These are phyloP conservation scores for Chaetomium sp. DNA, from an alignment of 2,329 filamentous ascomycete species.

Conservation along the genomic window DNA sequence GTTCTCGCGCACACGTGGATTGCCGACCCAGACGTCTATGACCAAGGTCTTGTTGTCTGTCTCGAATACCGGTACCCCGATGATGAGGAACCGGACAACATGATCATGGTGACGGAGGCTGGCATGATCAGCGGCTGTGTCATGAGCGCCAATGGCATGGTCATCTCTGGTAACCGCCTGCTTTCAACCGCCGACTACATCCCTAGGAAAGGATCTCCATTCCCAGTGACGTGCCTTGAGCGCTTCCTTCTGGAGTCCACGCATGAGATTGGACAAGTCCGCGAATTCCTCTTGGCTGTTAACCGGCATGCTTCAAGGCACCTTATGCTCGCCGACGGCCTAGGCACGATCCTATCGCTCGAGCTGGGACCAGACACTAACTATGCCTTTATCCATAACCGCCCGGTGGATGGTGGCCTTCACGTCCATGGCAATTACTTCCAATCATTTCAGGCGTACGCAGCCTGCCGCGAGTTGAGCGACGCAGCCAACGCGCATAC, in stretches of 20 bases:
- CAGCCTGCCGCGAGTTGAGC: slow-evolving; percentile 13
- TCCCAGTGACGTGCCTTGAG: slow-evolving; percentile 19
- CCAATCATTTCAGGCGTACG: slow-evolving; percentile 16
- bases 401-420: slow-evolving; percentile 15
- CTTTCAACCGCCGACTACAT: slow-evolving; percentile 23
- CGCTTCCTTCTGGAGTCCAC: slow-evolving; percentile 23
- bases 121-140: slow-evolving; percentile 26
- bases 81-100: slow-evolving; percentile 16
- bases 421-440: slow-evolving; percentile 29
- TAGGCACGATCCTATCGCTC: slow-evolving; percentile 22
- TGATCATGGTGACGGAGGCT: slow-evolving; percentile 27
- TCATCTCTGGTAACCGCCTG: slow-evolving; percentile 26
- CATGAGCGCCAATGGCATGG: slow-evolving; percentile 27
- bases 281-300: slow-evolving; percentile 9
- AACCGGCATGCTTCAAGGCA: slow-evolving; percentile 26
- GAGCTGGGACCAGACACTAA: slow-evolving; percentile 23
- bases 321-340: slow-evolving; percentile 18
- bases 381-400: slow-evolving; percentile 14
- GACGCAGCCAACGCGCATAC: slow-evolving; percentile 20
- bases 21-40: slow-evolving; percentile 19
- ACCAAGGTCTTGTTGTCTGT: slow-evolving; percentile 23
- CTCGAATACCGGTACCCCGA: slow-evolving; percentile 24
- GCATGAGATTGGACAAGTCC: slow-evolving; percentile 13
- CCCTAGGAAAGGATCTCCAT: slow-evolving; percentile 6
- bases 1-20: slow-evolving; percentile 17